Percentiles rank a stretch among this genome's conserved stretches.
Conservation (phyloP, 345 rosid genomes). For the Syzygium aromaticum region DNA sequence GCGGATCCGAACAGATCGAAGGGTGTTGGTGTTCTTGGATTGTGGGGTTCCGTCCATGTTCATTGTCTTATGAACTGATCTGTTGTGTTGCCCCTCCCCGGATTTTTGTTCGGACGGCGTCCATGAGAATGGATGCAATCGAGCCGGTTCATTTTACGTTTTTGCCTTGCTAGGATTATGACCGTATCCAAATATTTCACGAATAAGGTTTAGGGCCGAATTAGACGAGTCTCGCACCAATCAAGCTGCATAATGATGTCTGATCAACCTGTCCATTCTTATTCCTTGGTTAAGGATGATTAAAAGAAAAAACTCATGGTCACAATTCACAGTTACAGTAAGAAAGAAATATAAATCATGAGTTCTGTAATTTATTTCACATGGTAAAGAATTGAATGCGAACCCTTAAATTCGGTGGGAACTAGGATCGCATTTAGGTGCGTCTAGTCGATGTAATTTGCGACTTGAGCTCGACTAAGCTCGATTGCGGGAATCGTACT, state of each 20-base stretch:
- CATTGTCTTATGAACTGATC: not conserved
- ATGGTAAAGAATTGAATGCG: not conserved
- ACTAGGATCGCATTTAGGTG: not conserved
- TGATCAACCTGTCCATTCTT: not conserved
- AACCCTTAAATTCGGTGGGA: not conserved
- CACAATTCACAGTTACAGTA: not conserved
- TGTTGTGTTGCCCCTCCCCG: rapidly evolving
- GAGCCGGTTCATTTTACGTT: not conserved
- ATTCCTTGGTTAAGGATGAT: not conserved
- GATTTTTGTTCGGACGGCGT: not conserved
- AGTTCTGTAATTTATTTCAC: not conserved
- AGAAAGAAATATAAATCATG: not conserved
- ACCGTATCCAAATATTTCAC: not conserved
- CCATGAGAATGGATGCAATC: not conserved
- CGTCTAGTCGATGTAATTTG: not conserved
- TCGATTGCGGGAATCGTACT: not conserved
- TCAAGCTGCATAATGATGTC: not conserved
- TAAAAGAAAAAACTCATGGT: not conserved
- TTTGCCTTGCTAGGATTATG: not conserved
- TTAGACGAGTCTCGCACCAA: not conserved
- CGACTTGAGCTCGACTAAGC: not conserved
- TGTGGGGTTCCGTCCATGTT: not conserved
- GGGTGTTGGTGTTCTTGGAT: not conserved
- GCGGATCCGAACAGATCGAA: not conserved
- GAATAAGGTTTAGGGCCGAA: not conserved